Evolutionary conservation across 441 rosid genomes (phyloP).

Genomic region (Euphorbia celastroides): DNA sequence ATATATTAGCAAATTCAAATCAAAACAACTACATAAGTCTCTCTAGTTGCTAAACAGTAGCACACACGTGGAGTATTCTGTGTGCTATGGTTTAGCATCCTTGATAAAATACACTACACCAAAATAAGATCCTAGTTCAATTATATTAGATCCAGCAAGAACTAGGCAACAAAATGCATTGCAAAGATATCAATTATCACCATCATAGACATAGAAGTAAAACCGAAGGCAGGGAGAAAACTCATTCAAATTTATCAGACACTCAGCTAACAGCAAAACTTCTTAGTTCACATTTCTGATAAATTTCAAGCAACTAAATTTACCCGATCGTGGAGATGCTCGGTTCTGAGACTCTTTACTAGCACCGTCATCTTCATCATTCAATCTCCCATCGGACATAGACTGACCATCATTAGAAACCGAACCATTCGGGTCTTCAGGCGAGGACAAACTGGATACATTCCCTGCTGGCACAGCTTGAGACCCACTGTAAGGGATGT

Average conservation of each 20-base stretch:
- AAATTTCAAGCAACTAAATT: neutral
- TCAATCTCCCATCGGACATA: slow-evolving; percentile 41
- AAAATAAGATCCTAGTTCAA: neutral
- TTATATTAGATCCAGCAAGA: no score
- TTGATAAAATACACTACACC: no score
- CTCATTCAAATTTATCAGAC: neutral
- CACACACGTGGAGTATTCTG: no score
- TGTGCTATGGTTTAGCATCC: no score
- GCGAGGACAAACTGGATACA: slow-evolving; percentile 54
- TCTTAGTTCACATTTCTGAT: neutral
- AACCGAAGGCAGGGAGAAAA: neutral
- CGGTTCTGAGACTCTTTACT: slow-evolving; percentile 61
- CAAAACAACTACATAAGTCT: no score
- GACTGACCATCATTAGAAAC: slow-evolving; percentile 68
- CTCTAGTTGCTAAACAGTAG: no score
- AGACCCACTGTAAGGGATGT: slow-evolving; percentile 37
- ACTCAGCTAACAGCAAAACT: neutral
- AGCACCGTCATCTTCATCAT: slow-evolving; percentile 50
- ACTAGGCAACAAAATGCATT: neutral
- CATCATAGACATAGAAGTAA: no score
- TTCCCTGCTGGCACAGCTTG: slow-evolving; percentile 35
- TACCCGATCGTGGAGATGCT: slow-evolving; percentile 63
- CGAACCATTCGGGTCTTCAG: slow-evolving; percentile 51
- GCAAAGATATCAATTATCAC: neutral
- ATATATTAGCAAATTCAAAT: slow-evolving; percentile 6